These are phyloP conservation scores for Centella asiatica DNA, from an alignment of 129 eudicot species.

Conservation along the genomic window DNA sequence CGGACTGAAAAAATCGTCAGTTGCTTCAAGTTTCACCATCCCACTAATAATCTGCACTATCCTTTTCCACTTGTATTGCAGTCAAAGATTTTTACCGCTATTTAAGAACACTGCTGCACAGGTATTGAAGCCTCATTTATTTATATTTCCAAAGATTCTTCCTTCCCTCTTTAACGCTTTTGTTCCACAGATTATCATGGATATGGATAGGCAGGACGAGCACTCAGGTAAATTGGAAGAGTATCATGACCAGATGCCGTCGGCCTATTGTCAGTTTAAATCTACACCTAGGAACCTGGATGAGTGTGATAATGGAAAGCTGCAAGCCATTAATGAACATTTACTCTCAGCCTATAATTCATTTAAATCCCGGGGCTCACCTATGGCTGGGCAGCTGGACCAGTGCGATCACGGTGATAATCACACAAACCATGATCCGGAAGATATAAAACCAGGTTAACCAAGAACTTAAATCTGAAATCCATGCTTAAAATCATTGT, in stretches of 20 bases:
- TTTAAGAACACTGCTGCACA: conserved; percentile 46
- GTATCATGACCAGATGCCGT: conserved; percentile 34
- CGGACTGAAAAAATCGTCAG: conserved; percentile 45
- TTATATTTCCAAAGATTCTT: not conserved
- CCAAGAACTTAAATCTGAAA: not conserved
- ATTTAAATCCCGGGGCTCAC: conserved; percentile 15
- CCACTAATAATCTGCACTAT: conserved; percentile 51
- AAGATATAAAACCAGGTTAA: conserved; percentile 18
- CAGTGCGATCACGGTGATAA: conserved; percentile 3
- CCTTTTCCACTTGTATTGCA: conserved; percentile 67
- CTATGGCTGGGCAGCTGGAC: not conserved
- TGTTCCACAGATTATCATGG: conserved; percentile 56
- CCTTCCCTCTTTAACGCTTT: conserved; percentile 3
- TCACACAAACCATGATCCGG: conserved; percentile 16
- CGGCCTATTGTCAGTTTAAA: conserved; percentile 60
- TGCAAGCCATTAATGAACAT: conserved; percentile 39
- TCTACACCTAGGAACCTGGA: not conserved
- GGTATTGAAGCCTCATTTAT: conserved; percentile 29
- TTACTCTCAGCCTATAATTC: conserved; percentile 49
- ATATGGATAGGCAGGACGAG: conserved; percentile 87
- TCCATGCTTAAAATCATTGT: not conserved
- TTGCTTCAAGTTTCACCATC: conserved; percentile 52
- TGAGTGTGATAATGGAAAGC: conserved; percentile 21
- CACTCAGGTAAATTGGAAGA: conserved; percentile 48
- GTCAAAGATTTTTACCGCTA: conserved; percentile 68